A percentile compares a stretch with the other conserved stretches of the same genome.
phyloP scores from a whole-genome alignment of 495 filamentous ascomycete genomes.

The Aspergillus ellipticus region DNA sequence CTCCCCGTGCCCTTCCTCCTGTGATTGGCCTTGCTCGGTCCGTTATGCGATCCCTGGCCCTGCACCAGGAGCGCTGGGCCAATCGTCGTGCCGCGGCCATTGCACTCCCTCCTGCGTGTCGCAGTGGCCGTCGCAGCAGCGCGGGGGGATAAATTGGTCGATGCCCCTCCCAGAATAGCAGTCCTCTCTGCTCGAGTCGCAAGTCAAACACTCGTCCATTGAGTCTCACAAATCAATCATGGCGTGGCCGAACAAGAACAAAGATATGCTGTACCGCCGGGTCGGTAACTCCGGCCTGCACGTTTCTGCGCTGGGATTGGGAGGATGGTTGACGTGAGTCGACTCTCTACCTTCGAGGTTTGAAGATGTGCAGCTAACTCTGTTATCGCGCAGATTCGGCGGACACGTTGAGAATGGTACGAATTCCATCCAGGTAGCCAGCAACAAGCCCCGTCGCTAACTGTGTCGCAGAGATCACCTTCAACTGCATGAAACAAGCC shows the following conservation, averaged over 20 bases:
- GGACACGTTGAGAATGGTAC: slow-evolving; percentile 24
- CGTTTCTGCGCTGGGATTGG: slow-evolving; percentile 64
- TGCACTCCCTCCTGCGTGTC: background rate
- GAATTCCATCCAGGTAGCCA: background rate
- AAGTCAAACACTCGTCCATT: background rate
- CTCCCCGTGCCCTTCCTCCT: background rate
- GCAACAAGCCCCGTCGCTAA: background rate
- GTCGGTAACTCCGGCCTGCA: slow-evolving; percentile 66
- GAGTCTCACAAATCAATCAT: slow-evolving; percentile 8
- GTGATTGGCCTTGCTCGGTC: too few species aligned
- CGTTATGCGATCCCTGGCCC: too few species aligned
- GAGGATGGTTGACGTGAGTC: slow-evolving; percentile 54
- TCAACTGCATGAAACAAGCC: slow-evolving; percentile 68
- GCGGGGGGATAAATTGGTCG: background rate
- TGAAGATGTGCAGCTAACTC: background rate
- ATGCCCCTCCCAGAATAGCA: background rate
- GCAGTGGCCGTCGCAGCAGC: background rate
- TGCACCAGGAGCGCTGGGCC: background rate
- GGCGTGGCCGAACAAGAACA: slow-evolving; percentile 28
- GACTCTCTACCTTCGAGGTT: background rate
- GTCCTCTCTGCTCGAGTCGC: too few species aligned
- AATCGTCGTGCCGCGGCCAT: background rate
- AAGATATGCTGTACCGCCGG: slow-evolving; percentile 63
- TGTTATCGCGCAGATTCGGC: slow-evolving; percentile 14
- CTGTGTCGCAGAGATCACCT: slow-evolving; percentile 50